Percentiles rank a stretch among this genome's conserved stretches.
Evolutionary conservation across 2,329 filamentous ascomycete genomes (phyloP).

Genomic region (Talaromyces sp.): DNA sequence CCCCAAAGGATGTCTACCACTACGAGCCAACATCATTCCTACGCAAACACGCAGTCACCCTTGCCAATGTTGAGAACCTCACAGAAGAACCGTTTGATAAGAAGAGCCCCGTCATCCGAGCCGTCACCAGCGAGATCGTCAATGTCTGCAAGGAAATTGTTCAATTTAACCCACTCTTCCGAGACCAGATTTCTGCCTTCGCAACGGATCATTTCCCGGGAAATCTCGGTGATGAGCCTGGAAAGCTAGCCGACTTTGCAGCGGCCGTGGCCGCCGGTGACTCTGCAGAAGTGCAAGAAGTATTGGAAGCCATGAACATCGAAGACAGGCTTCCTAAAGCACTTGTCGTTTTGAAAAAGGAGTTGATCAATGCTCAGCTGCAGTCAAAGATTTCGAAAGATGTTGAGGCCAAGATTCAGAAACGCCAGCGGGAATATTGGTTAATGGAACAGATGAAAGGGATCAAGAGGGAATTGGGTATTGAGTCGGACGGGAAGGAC

Average conservation of each 20-base stretch:
- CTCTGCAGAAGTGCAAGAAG: constrained; percentile 85
- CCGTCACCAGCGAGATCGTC: constrained; percentile 94
- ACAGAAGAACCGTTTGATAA: constrained; percentile 84
- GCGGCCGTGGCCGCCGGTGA: constrained; percentile 95
- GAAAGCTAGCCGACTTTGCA: constrained; percentile 93
- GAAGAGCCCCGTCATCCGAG: constrained; percentile 82
- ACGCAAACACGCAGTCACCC: constrained; percentile 83
- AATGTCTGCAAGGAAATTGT: constrained; percentile 99
- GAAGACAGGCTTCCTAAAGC: constrained; percentile 91
- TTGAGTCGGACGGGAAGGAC: constrained; percentile 97
- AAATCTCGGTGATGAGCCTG: constrained; percentile 91
- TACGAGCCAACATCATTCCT: constrained; percentile 91
- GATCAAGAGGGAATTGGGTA: constrained; percentile 88
- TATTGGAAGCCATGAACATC: constrained; percentile 82
- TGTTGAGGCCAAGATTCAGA: constrained; percentile 94
- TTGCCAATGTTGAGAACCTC: constrained; percentile 94
- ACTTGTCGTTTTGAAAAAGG: constrained; percentile 89
- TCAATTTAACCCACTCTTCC: constrained; percentile 87
- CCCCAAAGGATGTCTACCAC: constrained; percentile 44
- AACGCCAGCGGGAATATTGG: constrained; percentile 96
- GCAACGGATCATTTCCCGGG: constrained; percentile 92
- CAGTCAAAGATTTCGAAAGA: constrained; percentile 98
- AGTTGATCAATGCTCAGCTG: constrained; percentile 95
- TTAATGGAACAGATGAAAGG: constrained; percentile 99
- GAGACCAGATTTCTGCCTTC: constrained; percentile 96